Base-by-base conservation (phyloP, 495 filamentous ascomycete species). In the Pyrenula aspistea region DNA sequence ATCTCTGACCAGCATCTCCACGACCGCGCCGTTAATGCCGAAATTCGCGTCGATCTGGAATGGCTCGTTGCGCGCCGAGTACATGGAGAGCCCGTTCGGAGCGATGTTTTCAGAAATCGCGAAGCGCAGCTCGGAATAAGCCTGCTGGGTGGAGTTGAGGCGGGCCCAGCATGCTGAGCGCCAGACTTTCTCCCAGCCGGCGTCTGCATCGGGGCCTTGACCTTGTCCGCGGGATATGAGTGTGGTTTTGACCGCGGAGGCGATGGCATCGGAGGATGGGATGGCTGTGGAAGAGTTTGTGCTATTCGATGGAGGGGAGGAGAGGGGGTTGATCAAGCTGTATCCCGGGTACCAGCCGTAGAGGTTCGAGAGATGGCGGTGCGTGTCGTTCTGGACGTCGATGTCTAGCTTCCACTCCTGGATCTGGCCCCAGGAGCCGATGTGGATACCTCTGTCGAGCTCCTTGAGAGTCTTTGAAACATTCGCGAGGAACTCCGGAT, bases 1-100 rank as follows among this genome's bases (percentile, higher is more conserved):
- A 57, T 74, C 71, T 15, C 62, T 55, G n/a, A 73, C 69, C 53
- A 81, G 61, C 68, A 80, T 77, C 3, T 60, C 61, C 24, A 77
- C 48, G 54, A 77, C 65, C 10, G 74, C 76, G 1, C 71, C 77
- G 42, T 67, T 65, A 2, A 71, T 58, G 2, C 76, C 78, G 55
- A 78, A 81, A 62, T 81, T 81, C 10, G 78, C 78, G 65, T 81
- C 78, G 42, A 79, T 77, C 63, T 81, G 78, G 56, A 79, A 79
- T 2, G 74, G 71, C 36, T 58, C 57, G 4, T 61, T 25, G 8
- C 31, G 31, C 8, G 68, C 64, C n/a, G 56, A 62, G 57, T 81
- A 81, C 66, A 77, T 68, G 15, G 63, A 69, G 15, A 81, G 62
- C 4, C 73, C 72, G 54, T 77, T 80, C 1, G 56, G 64, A 1